Evolutionary conservation across 1,139 yeast species (phyloP), one percentile per base, ranked within the genome.

Genomic region (Saccharomycopsis phalli): DNA sequence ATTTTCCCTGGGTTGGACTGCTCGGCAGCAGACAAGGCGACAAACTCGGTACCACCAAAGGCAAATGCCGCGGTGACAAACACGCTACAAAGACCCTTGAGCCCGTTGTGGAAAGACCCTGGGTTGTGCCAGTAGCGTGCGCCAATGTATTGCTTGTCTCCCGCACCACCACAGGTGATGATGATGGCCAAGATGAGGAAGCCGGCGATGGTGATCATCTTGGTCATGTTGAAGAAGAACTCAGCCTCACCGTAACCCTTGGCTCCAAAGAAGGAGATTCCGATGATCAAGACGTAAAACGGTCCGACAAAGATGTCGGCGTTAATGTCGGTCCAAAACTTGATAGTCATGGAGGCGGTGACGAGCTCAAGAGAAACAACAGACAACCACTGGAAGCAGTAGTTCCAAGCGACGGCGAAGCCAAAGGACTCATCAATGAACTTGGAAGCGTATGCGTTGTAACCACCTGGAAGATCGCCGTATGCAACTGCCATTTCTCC

Each of bases 11-110:
- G 95, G 61, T 84, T 81, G 38, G 71, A 68, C 42, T 94, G 81
- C 61, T 88, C 96, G 22, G 94, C 87, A 27, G 95, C 93, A 26
- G 94, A 88, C 51, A 88, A 67, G 41, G 94, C 95, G 46, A 81
- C 76, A 52, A 81, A 68, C 62, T 84, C 94, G 36, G 84, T 74
- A 52, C 93, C 93, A 41, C 88, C 87, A 53, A 82, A 81, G 3
- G 95, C 76, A 60, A 84, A 87, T 4, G 95, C 93, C 21, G 94
- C 93, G 25, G 80, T 74, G 38, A 87, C 86, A 53, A 87, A 81
- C 25, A 81, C 84, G 4, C 84, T 68, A 53, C 88, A 78, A 20
- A 87, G 78, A 52, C 93, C 94, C 57, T 81, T 81, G 66, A 69
- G 81, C 50, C 63, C 71, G 71, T 58, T 65, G 48, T 66, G 74